Evolutionary conservation across 345 rosid genomes (phyloP).

Genomic region (Lepidium sativum): DNA sequence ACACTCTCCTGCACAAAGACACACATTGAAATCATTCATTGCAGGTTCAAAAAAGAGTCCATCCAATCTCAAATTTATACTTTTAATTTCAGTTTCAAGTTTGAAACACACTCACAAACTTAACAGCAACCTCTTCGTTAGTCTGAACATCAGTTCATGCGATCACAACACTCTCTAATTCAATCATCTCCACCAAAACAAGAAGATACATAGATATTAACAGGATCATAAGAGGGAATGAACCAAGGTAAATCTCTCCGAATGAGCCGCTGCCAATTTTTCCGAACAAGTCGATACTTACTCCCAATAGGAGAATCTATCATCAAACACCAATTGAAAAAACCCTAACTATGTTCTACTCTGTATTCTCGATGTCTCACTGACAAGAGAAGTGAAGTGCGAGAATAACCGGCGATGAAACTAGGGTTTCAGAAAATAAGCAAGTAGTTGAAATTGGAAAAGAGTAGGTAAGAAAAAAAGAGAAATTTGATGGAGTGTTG

Average conservation of each 20-base stretch:
- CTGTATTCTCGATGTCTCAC: background rate
- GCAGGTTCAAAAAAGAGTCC: too few species aligned
- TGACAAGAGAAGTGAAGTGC: background rate
- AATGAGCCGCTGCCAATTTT: conserved; percentile 96
- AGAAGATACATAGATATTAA: too few species aligned
- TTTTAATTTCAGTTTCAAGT: background rate
- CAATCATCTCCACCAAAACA: too few species aligned
- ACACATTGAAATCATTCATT: too few species aligned
- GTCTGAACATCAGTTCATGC: conserved; percentile 76
- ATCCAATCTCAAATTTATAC: background rate
- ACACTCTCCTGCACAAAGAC: conserved; percentile 93
- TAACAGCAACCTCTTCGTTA: conserved; percentile 91
- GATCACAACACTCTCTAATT: conserved; percentile 2
- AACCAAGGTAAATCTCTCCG: too few species aligned
- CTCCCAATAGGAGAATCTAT: conserved; percentile 88
- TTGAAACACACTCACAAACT: conserved; percentile 65
- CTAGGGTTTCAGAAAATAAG: too few species aligned
- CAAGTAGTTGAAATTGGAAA: background rate
- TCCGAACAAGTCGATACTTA: conserved; percentile 83
- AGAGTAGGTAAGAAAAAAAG: conserved; percentile 8
- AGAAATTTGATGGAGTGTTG: conserved; percentile 2
- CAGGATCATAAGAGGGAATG: too few species aligned
- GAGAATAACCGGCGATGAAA: too few species aligned
- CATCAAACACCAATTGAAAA: conserved; percentile 2
- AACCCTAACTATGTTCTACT: conserved; percentile 17